Conservation (phyloP, 768 basidiomycete species). For the Amanita rimosa region DNA sequence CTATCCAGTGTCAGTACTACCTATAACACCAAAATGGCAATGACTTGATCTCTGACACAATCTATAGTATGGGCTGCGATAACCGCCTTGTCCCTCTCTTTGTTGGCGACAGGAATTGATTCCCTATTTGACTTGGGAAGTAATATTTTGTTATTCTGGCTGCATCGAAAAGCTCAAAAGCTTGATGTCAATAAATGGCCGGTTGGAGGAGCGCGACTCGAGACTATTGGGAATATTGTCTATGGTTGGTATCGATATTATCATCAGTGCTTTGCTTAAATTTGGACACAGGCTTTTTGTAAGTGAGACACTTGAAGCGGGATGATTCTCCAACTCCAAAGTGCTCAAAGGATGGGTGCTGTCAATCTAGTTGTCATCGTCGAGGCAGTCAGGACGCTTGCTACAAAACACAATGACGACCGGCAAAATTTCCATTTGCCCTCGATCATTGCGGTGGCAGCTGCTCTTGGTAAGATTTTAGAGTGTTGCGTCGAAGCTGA, state of each 20-base stretch:
- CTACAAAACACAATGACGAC: conserved; percentile 40
- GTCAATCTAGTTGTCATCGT: conserved; percentile 90
- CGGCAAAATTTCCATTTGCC: conserved; percentile 64
- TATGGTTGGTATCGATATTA: conserved; percentile 40
- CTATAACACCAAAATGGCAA: background rate
- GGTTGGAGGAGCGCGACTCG: conserved; percentile 79
- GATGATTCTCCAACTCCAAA: conserved; percentile 18
- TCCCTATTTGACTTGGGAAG: conserved; percentile 78
- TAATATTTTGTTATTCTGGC: conserved; percentile 69
- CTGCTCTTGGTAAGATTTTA: conserved; percentile 56
- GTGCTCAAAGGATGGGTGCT: conserved; percentile 72
- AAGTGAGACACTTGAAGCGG: conserved; percentile 8
- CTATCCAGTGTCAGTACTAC: conserved; percentile 48
- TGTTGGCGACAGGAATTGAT: conserved; percentile 87
- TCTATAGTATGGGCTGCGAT: conserved; percentile 81
- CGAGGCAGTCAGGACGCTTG: conserved; percentile 68
- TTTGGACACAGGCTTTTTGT: conserved; percentile 37
- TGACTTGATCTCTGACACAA: background rate
- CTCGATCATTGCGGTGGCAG: conserved; percentile 72
- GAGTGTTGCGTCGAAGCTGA: conserved; percentile 1
- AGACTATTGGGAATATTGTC: conserved; percentile 82
- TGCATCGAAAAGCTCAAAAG: conserved; percentile 59
- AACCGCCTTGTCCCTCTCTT: conserved; percentile 70
- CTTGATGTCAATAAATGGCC: conserved; percentile 88
- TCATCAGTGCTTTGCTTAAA: background rate